phyloP scores from a whole-genome alignment of 768 basidiomycete species.

The Leccinellum luteum region DNA sequence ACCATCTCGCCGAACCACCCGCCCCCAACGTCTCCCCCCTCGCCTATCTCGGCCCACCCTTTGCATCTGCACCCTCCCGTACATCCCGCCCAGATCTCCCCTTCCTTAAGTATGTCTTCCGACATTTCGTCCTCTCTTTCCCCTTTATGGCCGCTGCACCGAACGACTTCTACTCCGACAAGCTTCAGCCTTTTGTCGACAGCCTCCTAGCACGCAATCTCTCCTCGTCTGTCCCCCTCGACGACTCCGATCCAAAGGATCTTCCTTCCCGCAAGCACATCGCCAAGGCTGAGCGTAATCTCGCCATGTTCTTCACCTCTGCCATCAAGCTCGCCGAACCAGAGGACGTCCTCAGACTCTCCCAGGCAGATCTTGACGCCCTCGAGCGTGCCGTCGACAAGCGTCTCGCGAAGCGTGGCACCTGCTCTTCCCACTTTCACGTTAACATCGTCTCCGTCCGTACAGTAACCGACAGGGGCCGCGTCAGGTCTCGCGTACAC shows the following conservation, averaged over 20 bases:
- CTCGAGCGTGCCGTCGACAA: conserved; percentile 71
- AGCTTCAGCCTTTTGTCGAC: conserved; percentile 91
- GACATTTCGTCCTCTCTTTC: conserved; percentile 91
- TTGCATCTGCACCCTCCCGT: conserved; percentile 65
- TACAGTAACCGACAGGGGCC: conserved; percentile 77
- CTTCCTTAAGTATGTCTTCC: conserved; percentile 85
- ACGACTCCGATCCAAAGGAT: conserved; percentile 56
- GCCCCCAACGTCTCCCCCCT: conserved; percentile 53
- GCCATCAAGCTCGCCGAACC: conserved; percentile 79
- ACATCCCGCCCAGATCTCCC: conserved; percentile 70
- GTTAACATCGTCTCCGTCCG: conserved; percentile 91
- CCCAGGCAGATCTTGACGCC: conserved; percentile 77
- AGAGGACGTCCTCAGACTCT: conserved; percentile 89
- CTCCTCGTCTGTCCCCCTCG: conserved; percentile 56
- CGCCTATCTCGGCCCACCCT: conserved; percentile 87
- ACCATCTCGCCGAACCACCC: conserved; percentile 51
- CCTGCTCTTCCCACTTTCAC: conserved; percentile 64
- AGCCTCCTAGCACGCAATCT: conserved; percentile 81
- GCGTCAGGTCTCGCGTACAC: conserved; percentile 80
- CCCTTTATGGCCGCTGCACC: conserved; percentile 92
- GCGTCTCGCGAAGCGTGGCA: conserved; percentile 48
- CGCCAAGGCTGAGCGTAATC: conserved; percentile 78
- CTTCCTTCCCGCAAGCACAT: conserved; percentile 67
- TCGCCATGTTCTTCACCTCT: conserved; percentile 76
- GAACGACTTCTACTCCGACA: conserved; percentile 87